Conservation (phyloP, 1,284 basidiomycete genomes). For the Entoloma clypeatum region DNA sequence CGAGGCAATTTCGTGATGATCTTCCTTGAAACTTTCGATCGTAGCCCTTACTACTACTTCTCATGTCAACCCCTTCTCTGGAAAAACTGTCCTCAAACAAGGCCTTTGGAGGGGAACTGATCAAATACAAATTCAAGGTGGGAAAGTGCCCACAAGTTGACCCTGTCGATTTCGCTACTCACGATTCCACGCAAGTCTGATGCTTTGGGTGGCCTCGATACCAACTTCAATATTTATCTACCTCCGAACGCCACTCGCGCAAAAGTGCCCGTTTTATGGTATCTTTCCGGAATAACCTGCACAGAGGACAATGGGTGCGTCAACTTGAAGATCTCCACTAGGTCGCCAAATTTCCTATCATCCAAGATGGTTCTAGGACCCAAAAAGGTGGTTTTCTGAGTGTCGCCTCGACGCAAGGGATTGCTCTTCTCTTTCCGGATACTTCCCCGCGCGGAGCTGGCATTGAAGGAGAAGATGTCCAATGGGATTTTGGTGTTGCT, state of each 20-base stretch:
- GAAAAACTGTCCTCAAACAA: conserved; percentile 76
- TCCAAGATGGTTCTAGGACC: conserved; percentile 50
- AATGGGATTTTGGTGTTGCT: conserved; percentile 93
- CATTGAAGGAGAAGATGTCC: conserved; percentile 82
- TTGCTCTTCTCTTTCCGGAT: conserved; percentile 95
- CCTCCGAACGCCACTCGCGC: conserved; percentile 57
- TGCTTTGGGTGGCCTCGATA: conserved; percentile 74
- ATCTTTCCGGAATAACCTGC: conserved; percentile 92
- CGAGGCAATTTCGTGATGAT: not conserved
- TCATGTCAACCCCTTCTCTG: conserved; percentile 33
- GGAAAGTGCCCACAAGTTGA: conserved; percentile 13
- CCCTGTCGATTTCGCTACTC: not conserved
- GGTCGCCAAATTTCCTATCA: conserved; percentile 4
- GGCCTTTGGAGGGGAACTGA: conserved; percentile 73
- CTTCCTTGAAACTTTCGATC: not conserved
- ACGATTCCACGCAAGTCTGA: conserved; percentile 39
- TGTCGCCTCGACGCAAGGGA: conserved; percentile 75
- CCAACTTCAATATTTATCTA: conserved; percentile 90
- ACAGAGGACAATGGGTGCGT: conserved; percentile 91
- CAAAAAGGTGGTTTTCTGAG: conserved; percentile 87
- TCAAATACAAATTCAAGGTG: conserved; percentile 87
- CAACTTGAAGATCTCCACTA: conserved; percentile 2
- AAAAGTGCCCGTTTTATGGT: conserved; percentile 83
- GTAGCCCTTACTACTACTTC: too few relatives aligned
- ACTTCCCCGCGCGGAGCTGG: conserved; percentile 92